Evolutionary conservation across 306 rosid genomes (phyloP).

Genomic region (Benincasa hispida): DNA sequence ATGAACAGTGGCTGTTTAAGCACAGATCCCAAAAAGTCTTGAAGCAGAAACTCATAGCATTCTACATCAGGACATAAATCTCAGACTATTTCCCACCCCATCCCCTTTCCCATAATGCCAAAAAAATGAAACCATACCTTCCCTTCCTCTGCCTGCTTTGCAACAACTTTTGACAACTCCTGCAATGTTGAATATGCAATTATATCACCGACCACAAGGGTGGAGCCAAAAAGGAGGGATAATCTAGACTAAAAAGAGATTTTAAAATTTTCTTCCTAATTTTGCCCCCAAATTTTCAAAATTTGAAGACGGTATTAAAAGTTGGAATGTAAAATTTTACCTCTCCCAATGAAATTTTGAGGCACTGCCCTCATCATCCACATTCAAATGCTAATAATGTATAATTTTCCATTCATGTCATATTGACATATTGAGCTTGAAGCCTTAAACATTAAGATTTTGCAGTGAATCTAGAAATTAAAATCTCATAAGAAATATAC

Average conservation of each 20-base stretch:
- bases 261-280: not conserved
- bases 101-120: not conserved
- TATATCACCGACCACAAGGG: not conserved
- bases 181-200: constrained; percentile 15
- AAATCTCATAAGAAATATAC: not conserved
- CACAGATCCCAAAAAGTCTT: not conserved
- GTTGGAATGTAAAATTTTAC: not conserved
- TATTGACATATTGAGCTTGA: not conserved
- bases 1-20: not conserved
- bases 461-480: not conserved
- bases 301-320: not conserved
- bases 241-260: not conserved
- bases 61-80: constrained; percentile 8
- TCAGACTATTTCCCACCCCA: constrained; percentile 3
- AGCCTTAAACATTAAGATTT: not conserved
- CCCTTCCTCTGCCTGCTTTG: constrained; percentile 93
- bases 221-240: not conserved
- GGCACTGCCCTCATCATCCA: not conserved
- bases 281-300: not conserved
- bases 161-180: constrained; percentile 75
- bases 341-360: not conserved
- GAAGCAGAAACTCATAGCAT: not conserved
- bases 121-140: constrained; percentile 39
- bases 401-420: not conserved
- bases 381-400: not conserved